Percentiles rank a stretch among this genome's conserved stretches.
Conservation (phyloP, 148 eudicot species). For the Cornus kousa region DNA sequence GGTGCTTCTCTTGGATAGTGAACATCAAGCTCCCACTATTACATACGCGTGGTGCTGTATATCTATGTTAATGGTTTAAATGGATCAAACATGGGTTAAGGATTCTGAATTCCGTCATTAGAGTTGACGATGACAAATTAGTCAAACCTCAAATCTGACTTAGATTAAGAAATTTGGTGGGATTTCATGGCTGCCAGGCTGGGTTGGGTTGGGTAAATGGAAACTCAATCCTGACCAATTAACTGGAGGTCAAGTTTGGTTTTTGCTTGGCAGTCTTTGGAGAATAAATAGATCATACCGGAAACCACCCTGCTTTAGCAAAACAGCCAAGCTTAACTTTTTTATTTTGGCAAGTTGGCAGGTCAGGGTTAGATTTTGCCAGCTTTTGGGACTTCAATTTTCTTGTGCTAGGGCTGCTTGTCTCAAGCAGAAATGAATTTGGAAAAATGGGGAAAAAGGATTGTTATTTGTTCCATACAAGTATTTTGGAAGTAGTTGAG, state of each 20-base stretch:
- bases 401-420: neutral
- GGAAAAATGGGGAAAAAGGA: neutral
- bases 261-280: no score
- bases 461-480: no score
- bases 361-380: neutral
- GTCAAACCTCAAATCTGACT: neutral
- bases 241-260: neutral
- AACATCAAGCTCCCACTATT: neutral
- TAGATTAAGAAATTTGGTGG: no score
- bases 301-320: no score
- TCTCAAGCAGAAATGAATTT: neutral
- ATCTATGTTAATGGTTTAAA: neutral
- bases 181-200: no score
- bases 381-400: neutral
- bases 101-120: no score
- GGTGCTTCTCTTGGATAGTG: neutral
- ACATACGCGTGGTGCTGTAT: constrained; percentile 1
- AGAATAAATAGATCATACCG: no score
- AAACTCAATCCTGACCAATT: no score
- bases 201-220: no score
- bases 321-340: no score
- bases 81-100: neutral
- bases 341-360: neutral
- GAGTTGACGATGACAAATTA: neutral
- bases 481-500: no score